These are phyloP conservation scores for Salvia miltiorrhiza DNA, from an alignment of 257 asterid genomes.

Conservation along the genomic window DNA sequence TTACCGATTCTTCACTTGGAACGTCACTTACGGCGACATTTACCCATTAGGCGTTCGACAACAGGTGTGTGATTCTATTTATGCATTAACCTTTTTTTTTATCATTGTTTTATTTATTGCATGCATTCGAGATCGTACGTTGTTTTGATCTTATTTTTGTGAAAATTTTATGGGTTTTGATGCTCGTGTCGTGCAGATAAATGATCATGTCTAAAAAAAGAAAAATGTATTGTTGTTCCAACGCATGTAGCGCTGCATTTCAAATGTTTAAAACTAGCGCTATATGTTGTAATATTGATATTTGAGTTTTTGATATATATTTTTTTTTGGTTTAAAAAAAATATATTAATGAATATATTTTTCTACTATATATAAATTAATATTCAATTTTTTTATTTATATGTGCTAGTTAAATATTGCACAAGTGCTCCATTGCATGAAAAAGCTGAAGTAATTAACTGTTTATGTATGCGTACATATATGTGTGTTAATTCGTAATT, in stretches of 20 bases:
- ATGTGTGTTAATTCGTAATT: no score
- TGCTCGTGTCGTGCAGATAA: not conserved
- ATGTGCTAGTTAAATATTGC: not conserved
- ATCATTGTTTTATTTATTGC: not conserved
- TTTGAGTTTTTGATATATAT: not conserved
- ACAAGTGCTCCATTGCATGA: not conserved
- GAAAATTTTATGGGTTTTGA: no score
- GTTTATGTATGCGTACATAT: no score
- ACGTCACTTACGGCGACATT: conserved; percentile 52
- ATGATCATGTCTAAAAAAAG: not conserved
- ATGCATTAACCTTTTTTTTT: not conserved
- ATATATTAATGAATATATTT: no score
- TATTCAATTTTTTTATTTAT: not conserved
- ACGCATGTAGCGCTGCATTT: not conserved
- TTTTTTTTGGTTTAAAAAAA: no score
- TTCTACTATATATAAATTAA: no score
- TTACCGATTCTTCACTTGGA: conserved; percentile 59
- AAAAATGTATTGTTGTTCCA: not conserved
- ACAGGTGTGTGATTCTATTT: conserved; percentile 34
- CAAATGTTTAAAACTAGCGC: not conserved
- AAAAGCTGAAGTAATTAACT: not conserved
- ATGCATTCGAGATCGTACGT: not conserved
- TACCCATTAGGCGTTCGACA: conserved; percentile 67
- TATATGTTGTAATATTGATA: not conserved
- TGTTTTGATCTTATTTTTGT: not conserved